A percentile compares a stretch with the other conserved stretches of the same genome.
Evolutionary conservation across 2,329 filamentous ascomycete genomes (phyloP).

Genomic region (Fusarium equiseti): DNA sequence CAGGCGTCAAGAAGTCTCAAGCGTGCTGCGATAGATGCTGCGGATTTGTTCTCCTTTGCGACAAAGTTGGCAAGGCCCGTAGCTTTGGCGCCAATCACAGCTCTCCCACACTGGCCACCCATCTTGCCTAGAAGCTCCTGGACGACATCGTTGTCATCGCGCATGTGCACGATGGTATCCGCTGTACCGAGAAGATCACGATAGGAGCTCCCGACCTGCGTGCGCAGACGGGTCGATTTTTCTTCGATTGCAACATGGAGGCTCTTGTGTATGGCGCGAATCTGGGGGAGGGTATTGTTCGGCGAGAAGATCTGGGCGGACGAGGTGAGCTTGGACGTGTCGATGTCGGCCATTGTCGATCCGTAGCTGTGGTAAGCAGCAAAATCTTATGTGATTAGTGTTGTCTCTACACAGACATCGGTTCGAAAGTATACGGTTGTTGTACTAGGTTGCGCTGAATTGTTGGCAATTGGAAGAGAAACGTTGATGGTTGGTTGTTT

Average conservation of each 20-base stretch:
- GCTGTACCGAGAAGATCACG: slow-evolving; percentile 91
- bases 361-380: slow-evolving; percentile 12
- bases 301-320: slow-evolving; percentile 67
- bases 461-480: slow-evolving; percentile 15
- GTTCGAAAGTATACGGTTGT: slow-evolving; percentile 1
- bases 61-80: slow-evolving; percentile 65
- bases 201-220: slow-evolving; percentile 77
- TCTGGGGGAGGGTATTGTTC: slow-evolving; percentile 70
- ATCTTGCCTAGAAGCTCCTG: slow-evolving; percentile 79
- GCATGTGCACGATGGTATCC: slow-evolving; percentile 94
- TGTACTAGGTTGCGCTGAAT: slow-evolving; percentile 4
- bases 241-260: slow-evolving; percentile 72
- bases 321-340: slow-evolving; percentile 62
- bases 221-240: slow-evolving; percentile 71
- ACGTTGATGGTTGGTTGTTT: slow-evolving; percentile 15
- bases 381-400: not conserved
- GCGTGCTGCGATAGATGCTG: slow-evolving; percentile 55
- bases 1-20: slow-evolving; percentile 66
- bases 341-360: slow-evolving; percentile 57
- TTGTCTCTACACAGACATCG: slow-evolving; percentile 28
- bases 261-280: slow-evolving; percentile 71
- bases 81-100: slow-evolving; percentile 75
- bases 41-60: slow-evolving; percentile 45
- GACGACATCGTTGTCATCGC: slow-evolving; percentile 78
- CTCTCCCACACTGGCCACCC: slow-evolving; percentile 81